Percentiles rank a stretch among this genome's conserved stretches.
Evolutionary conservation across 2,329 filamentous ascomycete species (phyloP).

Genomic region (Microsporum ferrugineum): DNA sequence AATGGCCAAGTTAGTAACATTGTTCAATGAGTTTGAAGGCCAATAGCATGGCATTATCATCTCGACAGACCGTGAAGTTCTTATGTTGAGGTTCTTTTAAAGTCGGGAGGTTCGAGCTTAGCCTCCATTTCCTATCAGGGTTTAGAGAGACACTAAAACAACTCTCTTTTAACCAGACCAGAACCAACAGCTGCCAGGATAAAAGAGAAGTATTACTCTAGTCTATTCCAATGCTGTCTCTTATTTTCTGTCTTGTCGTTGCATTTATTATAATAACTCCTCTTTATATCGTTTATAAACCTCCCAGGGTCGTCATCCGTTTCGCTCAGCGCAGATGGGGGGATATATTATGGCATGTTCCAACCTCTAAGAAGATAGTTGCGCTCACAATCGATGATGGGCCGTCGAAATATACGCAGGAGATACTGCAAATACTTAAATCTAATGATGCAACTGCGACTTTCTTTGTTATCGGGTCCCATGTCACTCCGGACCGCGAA

Average conservation of each 20-base stretch:
- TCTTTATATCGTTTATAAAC: constrained; percentile 69
- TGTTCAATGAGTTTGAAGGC: not conserved
- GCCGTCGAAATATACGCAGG: constrained; percentile 58
- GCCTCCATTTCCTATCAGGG: not conserved
- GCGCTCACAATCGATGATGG: constrained; percentile 82
- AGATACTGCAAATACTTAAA: constrained; percentile 58
- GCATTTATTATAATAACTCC: constrained; percentile 18
- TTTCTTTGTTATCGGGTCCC: constrained; percentile 78
- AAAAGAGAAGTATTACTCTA: not conserved
- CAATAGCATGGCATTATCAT: not conserved
- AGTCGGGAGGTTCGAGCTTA: not conserved
- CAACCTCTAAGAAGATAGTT: constrained; percentile 49
- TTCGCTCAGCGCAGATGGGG: constrained; percentile 63
- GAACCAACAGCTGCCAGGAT: not conserved
- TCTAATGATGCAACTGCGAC: constrained; percentile 61
- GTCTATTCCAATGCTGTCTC: not conserved
- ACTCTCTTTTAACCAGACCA: not conserved
- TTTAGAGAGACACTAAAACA: not conserved
- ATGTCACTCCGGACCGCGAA: constrained; percentile 43
- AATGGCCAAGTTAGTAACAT: not conserved
- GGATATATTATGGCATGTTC: constrained; percentile 64
- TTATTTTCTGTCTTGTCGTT: not conserved
- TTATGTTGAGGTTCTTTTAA: not conserved
- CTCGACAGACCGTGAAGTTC: not conserved
- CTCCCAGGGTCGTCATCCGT: constrained; percentile 57